These are phyloP conservation scores for Vigna hirtella DNA, from an alignment of 306 rosid species.

Conservation along the genomic window DNA sequence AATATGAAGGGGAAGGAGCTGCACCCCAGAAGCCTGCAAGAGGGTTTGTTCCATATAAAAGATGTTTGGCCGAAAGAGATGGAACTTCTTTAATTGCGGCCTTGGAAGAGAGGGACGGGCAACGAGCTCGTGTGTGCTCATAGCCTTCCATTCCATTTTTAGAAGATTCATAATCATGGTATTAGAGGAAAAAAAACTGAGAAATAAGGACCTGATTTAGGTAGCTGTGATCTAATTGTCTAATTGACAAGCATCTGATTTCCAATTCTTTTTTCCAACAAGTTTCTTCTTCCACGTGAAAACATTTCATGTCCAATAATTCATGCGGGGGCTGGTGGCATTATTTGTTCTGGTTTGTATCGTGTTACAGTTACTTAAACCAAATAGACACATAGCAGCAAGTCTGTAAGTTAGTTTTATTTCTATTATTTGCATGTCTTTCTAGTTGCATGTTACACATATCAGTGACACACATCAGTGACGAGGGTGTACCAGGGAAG, in stretches of 20 bases:
- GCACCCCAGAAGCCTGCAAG: conserved; percentile 52
- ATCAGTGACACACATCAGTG: conserved; percentile 17
- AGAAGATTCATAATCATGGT: conserved; percentile 8
- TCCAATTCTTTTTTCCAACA: conserved; percentile 42
- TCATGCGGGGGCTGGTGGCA: conserved; percentile 22
- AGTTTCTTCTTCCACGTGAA: conserved; percentile 19
- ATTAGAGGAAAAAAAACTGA: neutral
- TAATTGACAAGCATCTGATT: conserved; percentile 43
- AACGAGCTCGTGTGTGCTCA: conserved; percentile 79
- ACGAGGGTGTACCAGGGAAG: conserved; percentile 21
- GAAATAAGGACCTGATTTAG: conserved; percentile 48
- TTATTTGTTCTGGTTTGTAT: conserved; percentile 30
- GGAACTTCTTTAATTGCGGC: conserved; percentile 52
- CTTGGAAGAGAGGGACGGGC: conserved; percentile 70
- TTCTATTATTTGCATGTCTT: conserved; percentile 33
- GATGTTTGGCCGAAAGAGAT: conserved; percentile 78
- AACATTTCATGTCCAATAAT: conserved; percentile 38
- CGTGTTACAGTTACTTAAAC: conserved; percentile 35
- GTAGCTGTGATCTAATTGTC: conserved; percentile 48
- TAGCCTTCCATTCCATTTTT: conserved; percentile 38
- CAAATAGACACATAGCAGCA: conserved; percentile 25
- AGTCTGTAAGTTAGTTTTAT: neutral
- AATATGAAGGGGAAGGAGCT: conserved; percentile 35
- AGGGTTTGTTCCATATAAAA: conserved; percentile 89
- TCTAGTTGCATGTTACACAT: conserved; percentile 34